Evolutionary conservation across 2,329 filamentous ascomycete species (phyloP), one percentile per base, ranked within the genome.

Genomic region (Elsinoe ampelina): DNA sequence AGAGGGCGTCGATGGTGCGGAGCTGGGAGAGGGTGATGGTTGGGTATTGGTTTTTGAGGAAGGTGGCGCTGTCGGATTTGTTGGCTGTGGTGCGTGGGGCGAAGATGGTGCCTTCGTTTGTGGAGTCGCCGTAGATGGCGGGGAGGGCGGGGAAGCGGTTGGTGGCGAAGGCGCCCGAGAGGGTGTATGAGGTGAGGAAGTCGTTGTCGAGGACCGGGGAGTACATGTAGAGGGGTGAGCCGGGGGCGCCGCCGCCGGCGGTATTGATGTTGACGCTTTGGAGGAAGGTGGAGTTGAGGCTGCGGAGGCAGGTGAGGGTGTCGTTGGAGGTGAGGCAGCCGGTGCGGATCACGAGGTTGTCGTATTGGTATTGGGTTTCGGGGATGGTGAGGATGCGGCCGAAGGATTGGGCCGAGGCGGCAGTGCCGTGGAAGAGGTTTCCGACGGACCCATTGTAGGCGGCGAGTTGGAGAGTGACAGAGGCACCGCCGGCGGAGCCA

Each of bases 91-190:
- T 69, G 17, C 67, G 65, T 0, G 82, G 81, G 0, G 78, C 76
- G 64, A 85, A 86, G 3, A 77, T 68, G 0, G 83, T 85, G 35
- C 84, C 85, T 68, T 84, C 84, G 66, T 88, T 82, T 3, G 80
- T 82, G 66, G 79, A 65, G 81, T 70, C 69, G 55, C 73, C 80
- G 61, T 77, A 77, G 58, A 82, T 80, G 10, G 77, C 75, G 1
- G 79, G 79, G 0, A 81, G 72, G 48, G 74, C 71, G 61, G 78
- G 68, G 64, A 78, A 80, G 38, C 72, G 71, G 2, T 77, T 78
- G 35, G 73, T 60, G 5, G 71, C 68, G 63, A 79, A 79, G 17
- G 77, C 71, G 36, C 39, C 39, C 5, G 65, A 64, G 57, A 76
- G 73, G 2, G 78, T 79, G 54, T 77, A 73, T 57, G 79, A 75